Evolutionary conservation across 345 rosid species (phyloP).

Genomic region (Punica granatum): DNA sequence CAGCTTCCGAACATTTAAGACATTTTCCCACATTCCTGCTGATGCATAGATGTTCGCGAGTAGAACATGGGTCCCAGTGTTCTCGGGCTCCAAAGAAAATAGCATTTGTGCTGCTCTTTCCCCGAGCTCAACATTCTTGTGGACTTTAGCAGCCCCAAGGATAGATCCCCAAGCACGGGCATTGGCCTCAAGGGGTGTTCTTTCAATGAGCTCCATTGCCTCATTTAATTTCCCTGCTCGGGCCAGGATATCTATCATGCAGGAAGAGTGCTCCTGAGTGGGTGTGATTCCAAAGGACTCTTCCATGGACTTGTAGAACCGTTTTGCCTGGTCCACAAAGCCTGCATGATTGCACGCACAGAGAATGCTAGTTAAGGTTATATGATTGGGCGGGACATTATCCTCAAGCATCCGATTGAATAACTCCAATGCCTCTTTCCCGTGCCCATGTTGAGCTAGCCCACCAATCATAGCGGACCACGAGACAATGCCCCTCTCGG

Average conservation of each 20-base stretch:
- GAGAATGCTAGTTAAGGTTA: slow-evolving; percentile 48
- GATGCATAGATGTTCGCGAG: slow-evolving; percentile 55
- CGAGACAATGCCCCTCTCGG: slow-evolving; percentile 50
- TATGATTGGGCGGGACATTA: slow-evolving; percentile 44
- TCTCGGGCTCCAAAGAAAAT: slow-evolving; percentile 42
- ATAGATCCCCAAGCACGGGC: slow-evolving; percentile 54
- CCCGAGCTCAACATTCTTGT: slow-evolving; percentile 49
- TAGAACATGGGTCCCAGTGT: slow-evolving; percentile 44
- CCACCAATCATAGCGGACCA: slow-evolving; percentile 66
- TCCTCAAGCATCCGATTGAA: slow-evolving; percentile 43
- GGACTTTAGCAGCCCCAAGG: slow-evolving; percentile 55
- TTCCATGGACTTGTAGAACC: slow-evolving; percentile 38
- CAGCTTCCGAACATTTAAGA: slow-evolving; percentile 37
- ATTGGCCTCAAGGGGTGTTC: slow-evolving; percentile 44
- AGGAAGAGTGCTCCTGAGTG: slow-evolving; percentile 50
- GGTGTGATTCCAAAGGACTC: slow-evolving; percentile 34
- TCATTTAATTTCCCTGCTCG: slow-evolving; percentile 46
- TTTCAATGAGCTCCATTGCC: slow-evolving; percentile 40
- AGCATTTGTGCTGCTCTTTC: slow-evolving; percentile 48
- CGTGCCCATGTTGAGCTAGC: slow-evolving; percentile 51
- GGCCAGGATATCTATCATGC: slow-evolving; percentile 61
- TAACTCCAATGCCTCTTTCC: slow-evolving; percentile 35
- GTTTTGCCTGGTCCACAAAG: slow-evolving; percentile 42
- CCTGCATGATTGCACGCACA: slow-evolving; percentile 66
- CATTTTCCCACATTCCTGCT: slow-evolving; percentile 49